Evolutionary conservation across 345 rosid species (phyloP).

Genomic region (Tarenaya hassleriana): DNA sequence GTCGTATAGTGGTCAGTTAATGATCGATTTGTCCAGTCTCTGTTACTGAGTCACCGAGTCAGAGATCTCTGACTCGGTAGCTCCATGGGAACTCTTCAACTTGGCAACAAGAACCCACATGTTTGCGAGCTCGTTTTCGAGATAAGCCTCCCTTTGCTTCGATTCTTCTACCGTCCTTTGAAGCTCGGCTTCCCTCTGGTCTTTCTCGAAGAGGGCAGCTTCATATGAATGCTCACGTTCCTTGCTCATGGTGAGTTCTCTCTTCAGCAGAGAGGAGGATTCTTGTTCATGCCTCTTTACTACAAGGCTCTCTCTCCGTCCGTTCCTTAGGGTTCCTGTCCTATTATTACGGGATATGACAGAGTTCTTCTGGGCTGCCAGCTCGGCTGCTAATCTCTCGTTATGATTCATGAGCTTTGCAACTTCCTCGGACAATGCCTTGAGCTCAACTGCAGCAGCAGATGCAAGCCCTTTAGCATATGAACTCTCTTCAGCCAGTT

Average conservation of each 20-base stretch:
- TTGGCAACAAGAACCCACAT: slow-evolving; percentile 99
- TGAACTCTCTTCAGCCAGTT: slow-evolving; percentile 87
- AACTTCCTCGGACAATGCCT: slow-evolving; percentile 94
- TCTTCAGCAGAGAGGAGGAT: slow-evolving; percentile 60
- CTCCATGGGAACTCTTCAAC: slow-evolving; percentile 62
- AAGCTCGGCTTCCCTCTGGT: slow-evolving; percentile 73
- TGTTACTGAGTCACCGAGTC: slow-evolving; percentile 40
- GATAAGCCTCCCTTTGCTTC: slow-evolving; percentile 84
- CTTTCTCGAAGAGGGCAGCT: slow-evolving; percentile 72
- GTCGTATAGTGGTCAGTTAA: neutral
- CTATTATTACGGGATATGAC: slow-evolving; percentile 41
- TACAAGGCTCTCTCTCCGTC: slow-evolving; percentile 31
- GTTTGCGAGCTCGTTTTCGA: slow-evolving; percentile 96
- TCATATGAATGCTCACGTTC: slow-evolving; percentile 85
- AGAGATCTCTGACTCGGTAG: slow-evolving; percentile 37
- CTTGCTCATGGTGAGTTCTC: slow-evolving; percentile 64
- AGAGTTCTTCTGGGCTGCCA: slow-evolving; percentile 55
- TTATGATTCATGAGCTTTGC: slow-evolving; percentile 93
- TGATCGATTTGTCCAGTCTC: slow-evolving; percentile 25
- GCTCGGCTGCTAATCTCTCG: slow-evolving; percentile 66
- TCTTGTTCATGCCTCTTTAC: slow-evolving; percentile 61
- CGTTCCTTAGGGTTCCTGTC: slow-evolving; percentile 43
- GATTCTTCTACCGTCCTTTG: slow-evolving; percentile 80
- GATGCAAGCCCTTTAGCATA: slow-evolving; percentile 99
- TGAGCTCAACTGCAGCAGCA: slow-evolving; percentile 99